Evolutionary conservation across 495 filamentous ascomycete genomes (phyloP).

Genomic region (Lichenothelia convexa): DNA sequence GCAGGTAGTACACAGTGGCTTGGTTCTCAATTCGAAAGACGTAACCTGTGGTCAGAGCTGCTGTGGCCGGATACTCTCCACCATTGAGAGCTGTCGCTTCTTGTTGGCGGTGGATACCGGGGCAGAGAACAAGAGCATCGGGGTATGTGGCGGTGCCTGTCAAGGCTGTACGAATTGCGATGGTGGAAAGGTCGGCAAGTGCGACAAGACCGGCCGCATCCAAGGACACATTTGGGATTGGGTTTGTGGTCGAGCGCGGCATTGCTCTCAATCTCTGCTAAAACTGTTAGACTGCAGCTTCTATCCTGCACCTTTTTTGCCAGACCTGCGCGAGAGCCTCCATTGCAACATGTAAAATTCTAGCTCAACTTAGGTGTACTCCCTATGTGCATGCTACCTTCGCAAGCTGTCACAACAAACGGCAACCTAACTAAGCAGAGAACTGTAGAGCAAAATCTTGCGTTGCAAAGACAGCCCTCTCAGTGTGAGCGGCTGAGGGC

Average conservation of each 20-base stretch:
- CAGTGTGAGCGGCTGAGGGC: too few relatives aligned
- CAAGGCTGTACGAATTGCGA: conserved; percentile 34
- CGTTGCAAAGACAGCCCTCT: too few relatives aligned
- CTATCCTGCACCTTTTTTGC: background rate
- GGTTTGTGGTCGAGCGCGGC: background rate
- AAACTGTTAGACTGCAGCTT: background rate
- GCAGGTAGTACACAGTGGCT: conserved; percentile 13
- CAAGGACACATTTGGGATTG: conserved; percentile 2
- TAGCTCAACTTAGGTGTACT: too few relatives aligned
- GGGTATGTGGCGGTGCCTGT: conserved; percentile 32
- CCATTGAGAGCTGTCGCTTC: conserved; percentile 23
- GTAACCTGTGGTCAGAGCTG: conserved; percentile 15
- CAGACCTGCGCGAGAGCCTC: too few relatives aligned
- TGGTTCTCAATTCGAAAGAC: conserved; percentile 17
- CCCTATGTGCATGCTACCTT: too few relatives aligned
- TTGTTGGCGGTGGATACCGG: conserved; percentile 43
- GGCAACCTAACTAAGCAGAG: too few relatives aligned
- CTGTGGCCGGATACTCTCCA: conserved; percentile 15
- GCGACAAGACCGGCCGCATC: conserved; percentile 20
- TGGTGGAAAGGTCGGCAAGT: conserved; percentile 36
- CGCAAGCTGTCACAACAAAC: too few relatives aligned
- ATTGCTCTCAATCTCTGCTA: background rate
- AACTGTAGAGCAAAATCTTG: too few relatives aligned
- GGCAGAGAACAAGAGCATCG: conserved; percentile 36
- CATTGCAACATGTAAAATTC: too few relatives aligned